Base-by-base conservation (phyloP, 106 monocot genomes). In the Allium fistulosum region DNA sequence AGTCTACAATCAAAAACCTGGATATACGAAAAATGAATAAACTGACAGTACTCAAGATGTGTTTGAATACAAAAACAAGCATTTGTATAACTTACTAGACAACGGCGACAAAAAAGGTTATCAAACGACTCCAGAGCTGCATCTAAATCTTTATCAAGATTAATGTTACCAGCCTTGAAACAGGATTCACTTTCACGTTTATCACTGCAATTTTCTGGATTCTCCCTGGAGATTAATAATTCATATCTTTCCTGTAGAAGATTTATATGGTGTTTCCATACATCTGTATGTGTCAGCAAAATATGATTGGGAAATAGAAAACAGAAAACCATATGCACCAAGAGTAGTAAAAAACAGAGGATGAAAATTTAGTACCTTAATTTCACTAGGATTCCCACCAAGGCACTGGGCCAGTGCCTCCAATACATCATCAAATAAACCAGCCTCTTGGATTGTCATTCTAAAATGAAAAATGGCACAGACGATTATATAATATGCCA, bases 1-100 rank as follows among this genome's bases (percentile, higher is more conserved):
- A 92, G 46, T 82, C 89, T 92, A 71, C 97, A 97, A 83, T 97
- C 97, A 79, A 92, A 97, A 61, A 97, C 97, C 97, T 97, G 72
- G 57, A 66, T 58, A 26, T 61, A 7, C 9, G 59, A 13, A 11
- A 46, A 70, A 14, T 49, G 17, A 64, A 28, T 14, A 27, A 26
- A 51, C 26, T 47, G 10, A 57, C 15, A 57, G 61, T 15, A 70
- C 14, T 22, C 17, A 64, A 14, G 62, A 77, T 37, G 16, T 59
- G 27, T 37, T 17, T 18, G 51, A 59, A 45, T 27, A 17, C 72
- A 67, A 61, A 59, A 72, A 17, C 11, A 72, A 27, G 37, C 16
- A 10, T 15, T 57, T 15, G 37, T 22, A 17, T 11, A 8, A 50
- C 84, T 70, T 71, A 97, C 92, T 46, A 97, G 78, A 79, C 97